Evolutionary conservation across 2,329 filamentous ascomycete genomes (phyloP), one percentile per base, ranked within the genome.

Genomic region (Didymella arachidicola): DNA sequence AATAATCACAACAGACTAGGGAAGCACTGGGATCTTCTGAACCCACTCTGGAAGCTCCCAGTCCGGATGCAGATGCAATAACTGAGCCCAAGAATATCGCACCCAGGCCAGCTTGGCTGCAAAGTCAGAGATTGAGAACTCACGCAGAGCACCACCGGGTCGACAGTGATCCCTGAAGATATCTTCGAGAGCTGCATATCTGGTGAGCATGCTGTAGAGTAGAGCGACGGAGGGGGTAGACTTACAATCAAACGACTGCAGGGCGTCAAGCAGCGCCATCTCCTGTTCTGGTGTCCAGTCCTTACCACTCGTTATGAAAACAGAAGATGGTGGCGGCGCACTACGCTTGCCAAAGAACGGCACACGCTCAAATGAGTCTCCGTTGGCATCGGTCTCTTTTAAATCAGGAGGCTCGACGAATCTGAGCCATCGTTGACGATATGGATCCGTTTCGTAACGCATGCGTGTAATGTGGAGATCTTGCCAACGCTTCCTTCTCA

Each of bases 311-410:
- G n/a, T 38, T 16, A 64, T 52, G 1, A 65, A 55, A 12, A 48
- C 27, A 19, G 59, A 54, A 29, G 53, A 59, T 10, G 57, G 53
- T 2, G 62, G 66, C 7, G 61, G 71, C 38, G 64, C 64, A 2
- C 65, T 70, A n/a, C 75, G 75, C 14, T 72, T 43, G 5, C 67
- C 72, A 59, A 82, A 79, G 5, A 77, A 54, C 1, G 75, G 63
- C 1, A 78, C 42, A 5, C 80, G 77, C 48, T 78, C 73, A 47
- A 81, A 80, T 0, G 53, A 53, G 0, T 70, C 29, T 6, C 79
- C 80, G 51, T 80, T 77, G 0, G 75, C 72, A 47, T 81, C 79
- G 25, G 64, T 58, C 18, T 77, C 73, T 4, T 64, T 66, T 4
- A 59, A 1, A 19, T 68, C 59, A 3, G 63, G 55, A n/a, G 65